A percentile compares a stretch with the other conserved stretches of the same genome.
These are phyloP conservation scores for Aeschynomene evenia DNA, from an alignment of 306 rosid species.

Conservation along the genomic window DNA sequence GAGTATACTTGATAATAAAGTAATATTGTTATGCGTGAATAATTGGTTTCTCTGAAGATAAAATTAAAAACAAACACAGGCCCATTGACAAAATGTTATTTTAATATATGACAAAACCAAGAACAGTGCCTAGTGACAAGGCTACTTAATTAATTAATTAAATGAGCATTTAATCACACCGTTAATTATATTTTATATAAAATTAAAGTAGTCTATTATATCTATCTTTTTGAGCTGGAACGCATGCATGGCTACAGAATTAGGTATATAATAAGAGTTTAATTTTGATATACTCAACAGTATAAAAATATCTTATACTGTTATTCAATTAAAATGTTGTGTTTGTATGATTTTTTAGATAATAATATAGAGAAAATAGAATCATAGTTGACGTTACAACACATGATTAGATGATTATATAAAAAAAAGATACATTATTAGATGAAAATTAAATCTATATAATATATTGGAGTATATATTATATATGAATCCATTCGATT, in stretches of 20 bases:
- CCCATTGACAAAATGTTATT: conserved; percentile 26
- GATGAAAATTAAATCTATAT: no score
- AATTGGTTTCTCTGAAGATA: background rate
- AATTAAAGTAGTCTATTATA: background rate
- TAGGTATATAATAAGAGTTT: no score
- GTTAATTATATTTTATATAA: conserved; percentile 18
- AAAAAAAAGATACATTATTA: no score
- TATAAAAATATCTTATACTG: no score
- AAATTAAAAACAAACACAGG: conserved; percentile 22
- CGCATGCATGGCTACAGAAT: conserved; percentile 30
- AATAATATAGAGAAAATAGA: no score
- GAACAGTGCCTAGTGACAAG: conserved; percentile 39
- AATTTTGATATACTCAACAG: no score
- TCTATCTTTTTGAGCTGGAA: conserved; percentile 46
- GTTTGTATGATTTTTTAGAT: no score
- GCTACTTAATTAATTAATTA: conserved; percentile 20
- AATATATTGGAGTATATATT: no score
- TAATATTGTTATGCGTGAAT: background rate
- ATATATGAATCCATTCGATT: background rate
- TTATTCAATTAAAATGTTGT: no score
- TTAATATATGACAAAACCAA: conserved; percentile 19
- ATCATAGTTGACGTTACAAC: no score
- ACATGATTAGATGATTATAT: no score
- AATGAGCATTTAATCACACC: conserved; percentile 6
- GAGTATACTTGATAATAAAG: no score